phyloP scores from a whole-genome alignment of 768 basidiomycete genomes.

The Tricholoma terreum region DNA sequence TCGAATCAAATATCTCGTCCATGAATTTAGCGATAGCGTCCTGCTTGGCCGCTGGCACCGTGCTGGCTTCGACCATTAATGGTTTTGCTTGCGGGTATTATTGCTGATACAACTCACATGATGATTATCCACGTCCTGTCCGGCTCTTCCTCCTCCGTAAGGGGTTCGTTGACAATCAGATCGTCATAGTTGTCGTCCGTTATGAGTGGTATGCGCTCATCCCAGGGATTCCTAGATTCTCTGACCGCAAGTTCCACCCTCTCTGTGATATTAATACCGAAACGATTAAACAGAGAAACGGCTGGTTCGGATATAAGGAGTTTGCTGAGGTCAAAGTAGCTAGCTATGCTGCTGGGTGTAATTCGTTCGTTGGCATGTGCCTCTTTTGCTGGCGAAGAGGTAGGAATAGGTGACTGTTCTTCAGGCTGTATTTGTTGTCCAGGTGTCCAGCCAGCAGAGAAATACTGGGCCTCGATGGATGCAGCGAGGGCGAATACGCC shows the following conservation, averaged over 20 bases:
- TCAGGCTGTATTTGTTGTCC: conserved; percentile 51
- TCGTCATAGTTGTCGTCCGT: conserved; percentile 80
- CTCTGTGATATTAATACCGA: conserved; percentile 75
- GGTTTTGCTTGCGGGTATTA: neutral
- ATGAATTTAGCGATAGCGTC: conserved; percentile 69
- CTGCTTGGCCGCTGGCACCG: conserved; percentile 53
- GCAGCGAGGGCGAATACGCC: conserved; percentile 34
- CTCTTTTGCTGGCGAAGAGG: conserved; percentile 22
- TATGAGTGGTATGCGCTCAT: conserved; percentile 70
- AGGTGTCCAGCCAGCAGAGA: conserved; percentile 79
- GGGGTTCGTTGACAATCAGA: conserved; percentile 64
- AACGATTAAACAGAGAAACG: conserved; percentile 46
- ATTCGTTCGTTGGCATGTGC: conserved; percentile 18
- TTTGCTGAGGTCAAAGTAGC: conserved; percentile 36
- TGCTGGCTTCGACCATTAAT: conserved; percentile 33
- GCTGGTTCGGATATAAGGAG: conserved; percentile 55
- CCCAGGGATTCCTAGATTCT: conserved; percentile 48
- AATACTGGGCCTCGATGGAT: conserved; percentile 61
- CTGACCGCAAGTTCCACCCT: conserved; percentile 33
- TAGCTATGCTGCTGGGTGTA: conserved; percentile 20
- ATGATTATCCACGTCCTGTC: conserved; percentile 75
- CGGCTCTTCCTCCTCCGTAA: conserved; percentile 62
- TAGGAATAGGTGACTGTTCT: conserved; percentile 14
- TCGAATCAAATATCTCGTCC: conserved; percentile 71
- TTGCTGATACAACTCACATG: conserved; percentile 49